Base-by-base conservation (phyloP, 306 rosid species). In the Cicer cuneatum region DNA sequence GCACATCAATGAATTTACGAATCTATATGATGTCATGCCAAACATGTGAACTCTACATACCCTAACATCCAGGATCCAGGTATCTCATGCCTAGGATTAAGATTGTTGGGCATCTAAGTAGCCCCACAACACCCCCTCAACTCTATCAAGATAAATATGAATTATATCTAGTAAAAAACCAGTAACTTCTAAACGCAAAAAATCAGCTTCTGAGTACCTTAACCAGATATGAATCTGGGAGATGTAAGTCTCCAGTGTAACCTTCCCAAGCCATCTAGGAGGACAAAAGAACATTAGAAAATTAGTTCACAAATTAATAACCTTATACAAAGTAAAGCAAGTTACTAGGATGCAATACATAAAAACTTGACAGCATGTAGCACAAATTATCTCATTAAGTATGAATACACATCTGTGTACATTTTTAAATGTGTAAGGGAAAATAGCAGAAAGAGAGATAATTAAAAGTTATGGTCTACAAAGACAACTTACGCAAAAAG, bases 221-320 rank as follows among this genome's bases (percentile, higher is more conserved):
- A 94, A 81, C 99, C 99, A 94, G 78, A 92, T 90, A 69, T 94
- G 99, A 87, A 94, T 81, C 79, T 94, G 99, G 51, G 96, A 90
- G 82, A 94, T 94, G 86, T 94, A 94, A 66, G 99, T 94, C 83
- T 92, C 99, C 80, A 94, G 85, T 5, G 99, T 91, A 63, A 94
- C 65, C 96, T 94, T 94, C 66, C 99, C 99, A 80, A 94, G 96
- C 99, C 99, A 94, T 74, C 99, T 94, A 84, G 59, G 45, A 77
- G 62, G 74, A 54, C 24, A 59, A 53, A 58, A 69, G 53, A 46
- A 16, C 66, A 72, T 42, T 11, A 69, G 13, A 40, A 57, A 57
- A 71, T 59, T 59, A 72, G 54, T 69, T 75, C 52, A 40, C 29
- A 73, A 33, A 29, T 15, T 59, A 66, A 62, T 56, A 58, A 75